Conservation (phyloP, 768 basidiomycete species). For the Astraeus odoratus region DNA sequence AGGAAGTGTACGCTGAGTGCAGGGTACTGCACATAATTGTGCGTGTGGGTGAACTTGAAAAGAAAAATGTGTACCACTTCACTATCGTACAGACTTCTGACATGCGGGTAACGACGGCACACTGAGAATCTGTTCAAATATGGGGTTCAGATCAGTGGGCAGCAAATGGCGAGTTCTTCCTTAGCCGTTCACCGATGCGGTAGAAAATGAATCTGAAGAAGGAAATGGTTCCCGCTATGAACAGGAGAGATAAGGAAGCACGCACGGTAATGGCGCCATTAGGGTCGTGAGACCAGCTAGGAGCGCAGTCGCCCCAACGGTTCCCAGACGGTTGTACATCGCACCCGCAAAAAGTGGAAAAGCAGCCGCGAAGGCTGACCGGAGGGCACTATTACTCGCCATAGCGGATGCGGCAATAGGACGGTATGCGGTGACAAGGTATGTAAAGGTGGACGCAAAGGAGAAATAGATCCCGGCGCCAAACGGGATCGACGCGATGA, state of each 20-base stretch:
- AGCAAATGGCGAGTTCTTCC: slow-evolving; percentile 39
- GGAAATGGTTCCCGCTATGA: neutral
- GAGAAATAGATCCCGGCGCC: slow-evolving; percentile 54
- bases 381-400: slow-evolving; percentile 54
- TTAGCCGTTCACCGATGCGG: slow-evolving; percentile 37
- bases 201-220: slow-evolving; percentile 39
- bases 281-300: slow-evolving; percentile 56
- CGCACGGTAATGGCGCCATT: slow-evolving; percentile 59
- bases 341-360: slow-evolving; percentile 48
- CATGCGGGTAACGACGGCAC: too few species aligned
- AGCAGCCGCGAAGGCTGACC: slow-evolving; percentile 40
- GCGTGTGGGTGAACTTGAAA: too few species aligned
- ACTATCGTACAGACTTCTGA: too few species aligned
- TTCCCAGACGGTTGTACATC: slow-evolving; percentile 50
- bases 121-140: too few species aligned
- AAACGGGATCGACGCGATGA: slow-evolving; percentile 40
- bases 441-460: slow-evolving; percentile 64
- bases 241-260: neutral
- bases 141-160: slow-evolving; percentile 9
- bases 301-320: slow-evolving; percentile 67
- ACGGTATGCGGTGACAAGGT: slow-evolving; percentile 44
- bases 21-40: too few species aligned
- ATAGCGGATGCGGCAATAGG: slow-evolving; percentile 54
- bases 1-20: neutral
- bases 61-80: too few species aligned